These are phyloP conservation scores for Pichia thaimueangensis DNA, from an alignment of 805 yeast species.

Conservation along the genomic window DNA sequence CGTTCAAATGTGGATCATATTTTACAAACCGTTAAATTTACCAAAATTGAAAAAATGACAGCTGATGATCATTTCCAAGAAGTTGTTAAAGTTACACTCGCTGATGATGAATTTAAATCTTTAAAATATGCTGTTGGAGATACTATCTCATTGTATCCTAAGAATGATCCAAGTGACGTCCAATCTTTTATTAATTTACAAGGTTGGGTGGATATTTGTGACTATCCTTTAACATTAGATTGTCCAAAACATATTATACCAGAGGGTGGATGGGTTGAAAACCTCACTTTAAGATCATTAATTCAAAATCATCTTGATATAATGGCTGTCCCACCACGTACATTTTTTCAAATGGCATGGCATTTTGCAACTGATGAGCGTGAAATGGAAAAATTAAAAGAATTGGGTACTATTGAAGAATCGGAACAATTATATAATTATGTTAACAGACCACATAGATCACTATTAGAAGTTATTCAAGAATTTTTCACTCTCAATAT, in stretches of 20 bases:
- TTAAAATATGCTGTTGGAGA: slow-evolving; percentile 68
- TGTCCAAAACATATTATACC: slow-evolving; percentile 21
- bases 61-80: slow-evolving; percentile 79
- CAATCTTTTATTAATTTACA: slow-evolving; percentile 59
- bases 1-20: not conserved
- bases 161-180: slow-evolving; percentile 60
- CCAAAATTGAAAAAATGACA: slow-evolving; percentile 56
- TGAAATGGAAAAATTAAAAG: slow-evolving; percentile 69
- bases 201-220: slow-evolving; percentile 70
- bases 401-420: slow-evolving; percentile 65
- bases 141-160: slow-evolving; percentile 68
- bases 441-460: slow-evolving; percentile 89
- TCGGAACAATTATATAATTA: slow-evolving; percentile 82
- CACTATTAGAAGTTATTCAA: slow-evolving; percentile 71
- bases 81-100: slow-evolving; percentile 57
- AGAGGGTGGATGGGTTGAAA: slow-evolving; percentile 57
- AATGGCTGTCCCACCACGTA: slow-evolving; percentile 72
- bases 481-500: slow-evolving; percentile 75
- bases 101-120: slow-evolving; percentile 23
- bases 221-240: slow-evolving; percentile 40
- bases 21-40: slow-evolving; percentile 38
- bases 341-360: slow-evolving; percentile 69
- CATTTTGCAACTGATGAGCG: slow-evolving; percentile 71
- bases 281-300: slow-evolving; percentile 64
- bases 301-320: slow-evolving; percentile 79